A percentile compares a stretch with the other conserved stretches of the same genome.
Evolutionary conservation across 495 filamentous ascomycete genomes (phyloP).

Genomic region (Aspergillus steynii): DNA sequence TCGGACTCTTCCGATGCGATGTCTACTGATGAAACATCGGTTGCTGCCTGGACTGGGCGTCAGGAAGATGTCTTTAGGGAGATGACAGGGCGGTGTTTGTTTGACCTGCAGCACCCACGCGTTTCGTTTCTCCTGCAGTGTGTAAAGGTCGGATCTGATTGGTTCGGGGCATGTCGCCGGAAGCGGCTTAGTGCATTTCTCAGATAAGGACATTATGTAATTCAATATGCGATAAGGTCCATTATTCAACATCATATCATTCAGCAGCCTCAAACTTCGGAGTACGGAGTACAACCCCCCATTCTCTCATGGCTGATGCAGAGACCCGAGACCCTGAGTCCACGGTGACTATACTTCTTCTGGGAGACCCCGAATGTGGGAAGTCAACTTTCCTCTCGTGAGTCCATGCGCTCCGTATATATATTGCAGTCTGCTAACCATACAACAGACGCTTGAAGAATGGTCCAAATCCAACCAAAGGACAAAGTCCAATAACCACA

Average conservation of each 20-base stretch:
- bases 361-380: slow-evolving; percentile 79
- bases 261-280: neutral
- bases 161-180: neutral
- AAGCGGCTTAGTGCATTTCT: neutral
- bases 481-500: slow-evolving; percentile 12
- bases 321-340: slow-evolving; percentile 21
- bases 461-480: slow-evolving; percentile 10
- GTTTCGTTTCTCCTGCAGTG: too few species aligned
- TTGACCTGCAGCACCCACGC: too few species aligned
- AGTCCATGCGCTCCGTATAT: slow-evolving; percentile 25
- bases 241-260: neutral
- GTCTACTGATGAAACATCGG: too few species aligned
- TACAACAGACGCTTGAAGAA: slow-evolving; percentile 29
- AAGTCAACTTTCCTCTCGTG: slow-evolving; percentile 91
- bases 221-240: neutral
- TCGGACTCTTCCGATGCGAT: too few species aligned
- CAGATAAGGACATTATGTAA: neutral
- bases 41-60: too few species aligned
- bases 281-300: neutral
- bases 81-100: too few species aligned
- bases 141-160: too few species aligned
- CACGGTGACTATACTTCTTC: slow-evolving; percentile 68
- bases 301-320: neutral
- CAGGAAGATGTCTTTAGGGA: too few species aligned
- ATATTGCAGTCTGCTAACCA: slow-evolving; percentile 3